phyloP scores from a whole-genome alignment of 2,329 filamentous ascomycete genomes.

The Fusarium buxicola region DNA sequence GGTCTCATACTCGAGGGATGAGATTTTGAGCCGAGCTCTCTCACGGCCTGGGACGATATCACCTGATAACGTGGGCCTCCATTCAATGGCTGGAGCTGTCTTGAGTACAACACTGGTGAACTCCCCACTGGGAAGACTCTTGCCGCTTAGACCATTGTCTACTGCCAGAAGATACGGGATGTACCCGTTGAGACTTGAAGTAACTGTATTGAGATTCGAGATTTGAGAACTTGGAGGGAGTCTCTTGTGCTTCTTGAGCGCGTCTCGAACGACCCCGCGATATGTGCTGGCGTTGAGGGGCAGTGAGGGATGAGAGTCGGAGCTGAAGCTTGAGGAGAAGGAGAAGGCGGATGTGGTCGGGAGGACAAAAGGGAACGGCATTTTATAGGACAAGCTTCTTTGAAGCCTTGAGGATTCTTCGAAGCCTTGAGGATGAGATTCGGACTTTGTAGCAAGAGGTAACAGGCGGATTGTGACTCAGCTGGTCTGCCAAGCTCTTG shows the following conservation, averaged over 20 bases:
- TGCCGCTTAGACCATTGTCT: constrained; percentile 75
- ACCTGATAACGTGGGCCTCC: constrained; percentile 83
- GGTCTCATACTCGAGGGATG: constrained; percentile 84
- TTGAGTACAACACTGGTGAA: constrained; percentile 75
- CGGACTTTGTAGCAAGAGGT: neutral
- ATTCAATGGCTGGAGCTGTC: constrained; percentile 75
- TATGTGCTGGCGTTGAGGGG: constrained; percentile 84
- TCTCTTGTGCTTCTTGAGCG: constrained; percentile 89
- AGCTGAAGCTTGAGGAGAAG: constrained; percentile 81
- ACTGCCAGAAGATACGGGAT: constrained; percentile 86
- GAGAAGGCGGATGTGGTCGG: constrained; percentile 91
- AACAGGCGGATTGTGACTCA: constrained; percentile 13
- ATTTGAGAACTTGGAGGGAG: constrained; percentile 78
- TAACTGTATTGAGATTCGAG: constrained; percentile 75
- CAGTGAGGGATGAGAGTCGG: constrained; percentile 88
- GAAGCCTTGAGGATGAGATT: neutral
- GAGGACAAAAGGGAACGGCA: constrained; percentile 91
- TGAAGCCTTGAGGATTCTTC: neutral
- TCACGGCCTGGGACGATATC: constrained; percentile 73
- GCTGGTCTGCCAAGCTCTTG: constrained; percentile 39
- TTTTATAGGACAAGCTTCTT: constrained; percentile 53
- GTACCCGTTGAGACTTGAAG: constrained; percentile 79
- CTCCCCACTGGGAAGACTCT: constrained; percentile 59
- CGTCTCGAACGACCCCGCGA: constrained; percentile 83
- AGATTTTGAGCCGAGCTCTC: constrained; percentile 73